These are phyloP conservation scores for Linum lewisii DNA, from an alignment of 345 rosid genomes.

Conservation along the genomic window DNA sequence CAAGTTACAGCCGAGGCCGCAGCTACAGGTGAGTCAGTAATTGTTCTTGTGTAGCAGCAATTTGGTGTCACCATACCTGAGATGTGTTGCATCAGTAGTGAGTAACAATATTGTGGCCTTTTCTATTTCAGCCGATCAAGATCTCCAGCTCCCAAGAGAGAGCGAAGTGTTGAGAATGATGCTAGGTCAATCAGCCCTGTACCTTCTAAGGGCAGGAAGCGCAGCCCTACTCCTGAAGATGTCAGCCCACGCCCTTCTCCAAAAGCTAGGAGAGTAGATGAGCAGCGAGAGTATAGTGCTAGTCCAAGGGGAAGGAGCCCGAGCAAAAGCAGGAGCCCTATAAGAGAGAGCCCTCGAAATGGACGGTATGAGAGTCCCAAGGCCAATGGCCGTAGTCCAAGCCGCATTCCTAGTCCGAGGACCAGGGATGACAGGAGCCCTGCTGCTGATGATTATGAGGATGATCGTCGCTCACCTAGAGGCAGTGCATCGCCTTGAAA, in stretches of 20 bases:
- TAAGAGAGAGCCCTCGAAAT: too few species aligned
- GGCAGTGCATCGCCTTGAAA: conserved; percentile 19
- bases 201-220: conserved; percentile 46
- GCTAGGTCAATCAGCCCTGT: conserved; percentile 23
- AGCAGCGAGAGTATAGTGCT: not conserved
- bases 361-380: conserved; percentile 15
- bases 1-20: conserved; percentile 75
- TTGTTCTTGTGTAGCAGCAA: not conserved
- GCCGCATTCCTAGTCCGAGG: conserved; percentile 40
- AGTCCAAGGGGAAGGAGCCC: conserved; percentile 33
- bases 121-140: conserved; percentile 46
- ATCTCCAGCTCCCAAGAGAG: conserved; percentile 57
- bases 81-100: not conserved
- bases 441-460: conserved; percentile 31
- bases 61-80: not conserved
- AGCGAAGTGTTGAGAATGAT: conserved; percentile 36
- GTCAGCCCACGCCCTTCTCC: conserved; percentile 24
- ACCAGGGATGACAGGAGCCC: conserved; percentile 38
- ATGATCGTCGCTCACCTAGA: conserved; percentile 15
- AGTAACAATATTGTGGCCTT: not conserved
- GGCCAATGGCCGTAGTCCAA: conserved; percentile 43
- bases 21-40: conserved; percentile 51
- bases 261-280: conserved; percentile 14
- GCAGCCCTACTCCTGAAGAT: conserved; percentile 45
- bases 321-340: conserved; percentile 26